Evolutionary conservation across 805 yeast genomes (phyloP).

Genomic region (Starmerella vaccinii): DNA sequence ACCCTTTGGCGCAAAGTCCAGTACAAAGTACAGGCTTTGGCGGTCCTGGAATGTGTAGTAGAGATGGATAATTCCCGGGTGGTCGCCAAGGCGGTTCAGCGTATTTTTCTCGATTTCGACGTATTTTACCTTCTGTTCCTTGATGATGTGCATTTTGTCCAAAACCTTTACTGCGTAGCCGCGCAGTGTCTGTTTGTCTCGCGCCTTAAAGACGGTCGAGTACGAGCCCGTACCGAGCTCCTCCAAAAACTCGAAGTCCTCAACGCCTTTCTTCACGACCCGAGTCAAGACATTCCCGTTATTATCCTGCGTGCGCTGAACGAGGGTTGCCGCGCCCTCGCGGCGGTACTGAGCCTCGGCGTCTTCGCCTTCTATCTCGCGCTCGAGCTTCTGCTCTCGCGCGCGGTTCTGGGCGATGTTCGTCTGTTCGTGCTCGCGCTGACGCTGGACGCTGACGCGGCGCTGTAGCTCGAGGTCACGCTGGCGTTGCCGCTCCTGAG

Average conservation of each 20-base stretch:
- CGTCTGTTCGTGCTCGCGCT: constrained; percentile 3
- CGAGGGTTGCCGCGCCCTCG: constrained; percentile 23
- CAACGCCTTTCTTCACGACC: constrained; percentile 47
- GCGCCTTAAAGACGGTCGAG: constrained; percentile 83
- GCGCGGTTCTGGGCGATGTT: neutral
- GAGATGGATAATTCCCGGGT: constrained; percentile 87
- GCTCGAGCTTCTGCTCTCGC: constrained; percentile 2
- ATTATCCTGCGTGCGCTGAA: constrained; percentile 20
- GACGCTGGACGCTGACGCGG: constrained; percentile 1
- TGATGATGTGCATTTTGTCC: constrained; percentile 83
- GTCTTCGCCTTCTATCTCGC: neutral
- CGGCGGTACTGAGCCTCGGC: neutral
- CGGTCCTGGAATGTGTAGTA: constrained; percentile 94
- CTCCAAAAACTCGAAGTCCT: constrained; percentile 81
- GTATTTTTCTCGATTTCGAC: constrained; percentile 93
- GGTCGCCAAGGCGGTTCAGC: constrained; percentile 74
- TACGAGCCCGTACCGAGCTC: constrained; percentile 93
- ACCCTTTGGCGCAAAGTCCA: constrained; percentile 93
- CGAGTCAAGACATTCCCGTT: constrained; percentile 43
- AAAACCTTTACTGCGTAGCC: constrained; percentile 86
- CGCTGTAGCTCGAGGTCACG: constrained; percentile 6
- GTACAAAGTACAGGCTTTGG: constrained; percentile 73
- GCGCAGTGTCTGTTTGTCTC: constrained; percentile 60
- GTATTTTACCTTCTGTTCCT: constrained; percentile 88
- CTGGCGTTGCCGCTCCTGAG: constrained; percentile 4